phyloP scores from a whole-genome alignment of 768 basidiomycete species.

The Russula sp. region DNA sequence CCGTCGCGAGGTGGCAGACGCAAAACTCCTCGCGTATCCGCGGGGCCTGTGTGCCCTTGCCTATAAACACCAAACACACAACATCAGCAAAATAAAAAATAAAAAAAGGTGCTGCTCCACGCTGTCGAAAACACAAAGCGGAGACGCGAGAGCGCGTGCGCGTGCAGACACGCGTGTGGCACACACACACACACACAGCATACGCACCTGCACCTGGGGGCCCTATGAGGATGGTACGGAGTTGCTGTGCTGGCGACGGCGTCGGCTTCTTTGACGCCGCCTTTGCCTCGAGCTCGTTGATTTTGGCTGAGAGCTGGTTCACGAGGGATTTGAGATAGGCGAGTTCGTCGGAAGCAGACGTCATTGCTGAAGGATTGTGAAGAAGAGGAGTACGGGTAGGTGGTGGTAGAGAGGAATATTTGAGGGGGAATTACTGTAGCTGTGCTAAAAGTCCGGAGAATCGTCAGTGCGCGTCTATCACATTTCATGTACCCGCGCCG shows the following conservation, averaged over 20 bases:
- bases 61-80: slow-evolving; percentile 41
- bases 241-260: slow-evolving; percentile 68
- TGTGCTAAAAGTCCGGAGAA: background rate
- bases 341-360: slow-evolving; percentile 67
- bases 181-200: slow-evolving; percentile 33
- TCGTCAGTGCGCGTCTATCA: background rate
- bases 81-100: background rate
- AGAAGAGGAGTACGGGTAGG: background rate
- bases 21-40: slow-evolving; percentile 89
- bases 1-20: slow-evolving; percentile 97
- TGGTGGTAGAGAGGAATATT: background rate
- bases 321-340: slow-evolving; percentile 95
- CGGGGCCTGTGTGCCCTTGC: slow-evolving; percentile 98
- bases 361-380: slow-evolving; percentile 42
- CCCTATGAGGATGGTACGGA: slow-evolving; percentile 89
- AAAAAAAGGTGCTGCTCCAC: background rate
- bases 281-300: slow-evolving; percentile 73
- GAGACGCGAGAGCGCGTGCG: background rate
- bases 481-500: background rate
- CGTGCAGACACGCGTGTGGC: background rate
- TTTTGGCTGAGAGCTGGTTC: slow-evolving; percentile 87
- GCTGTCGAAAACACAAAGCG: background rate
- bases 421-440: too few species aligned
- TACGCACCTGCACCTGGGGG: slow-evolving; percentile 89
- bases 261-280: slow-evolving; percentile 35